Conservation (phyloP, 2,329 filamentous ascomycete species). For the Aspergillus sp. region DNA sequence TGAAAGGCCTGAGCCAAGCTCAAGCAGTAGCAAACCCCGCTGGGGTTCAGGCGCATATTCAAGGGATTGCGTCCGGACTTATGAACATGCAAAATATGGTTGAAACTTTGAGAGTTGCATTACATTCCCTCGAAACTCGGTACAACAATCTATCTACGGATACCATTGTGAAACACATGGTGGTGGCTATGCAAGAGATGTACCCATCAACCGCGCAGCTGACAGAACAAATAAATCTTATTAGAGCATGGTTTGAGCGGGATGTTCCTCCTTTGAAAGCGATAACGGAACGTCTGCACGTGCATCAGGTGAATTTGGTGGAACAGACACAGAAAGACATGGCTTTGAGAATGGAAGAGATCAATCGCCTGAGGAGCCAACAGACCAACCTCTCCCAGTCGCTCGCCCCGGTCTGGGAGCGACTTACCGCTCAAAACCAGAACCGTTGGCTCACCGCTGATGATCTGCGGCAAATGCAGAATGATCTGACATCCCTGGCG, state of each 20-base stretch:
- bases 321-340: constrained; percentile 6
- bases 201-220: constrained; percentile 35
- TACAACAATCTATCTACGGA: constrained; percentile 53
- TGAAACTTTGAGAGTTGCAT: constrained; percentile 23
- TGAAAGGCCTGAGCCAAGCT: neutral
- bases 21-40: neutral
- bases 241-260: constrained; percentile 21
- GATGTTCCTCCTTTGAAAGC: constrained; percentile 5
- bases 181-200: constrained; percentile 37
- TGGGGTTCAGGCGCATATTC: constrained; percentile 5
- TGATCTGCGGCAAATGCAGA: constrained; percentile 11
- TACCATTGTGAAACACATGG: constrained; percentile 38
- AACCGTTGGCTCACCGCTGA: constrained; percentile 7
- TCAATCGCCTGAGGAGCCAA: constrained; percentile 10
- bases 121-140: constrained; percentile 49
- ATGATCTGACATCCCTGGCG: constrained; percentile 8
- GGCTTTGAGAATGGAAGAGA: constrained; percentile 5
- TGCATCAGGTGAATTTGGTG: neutral
- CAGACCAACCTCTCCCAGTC: constrained; percentile 8
- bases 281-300: constrained; percentile 13
- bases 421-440: neutral
- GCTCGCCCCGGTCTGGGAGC: constrained; percentile 7
- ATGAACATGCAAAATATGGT: constrained; percentile 9
- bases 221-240: constrained; percentile 21
- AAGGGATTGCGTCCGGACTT: constrained; percentile 4